phyloP scores from a whole-genome alignment of 2,329 filamentous ascomycete genomes.

The Cryoendolithus antarcticus region DNA sequence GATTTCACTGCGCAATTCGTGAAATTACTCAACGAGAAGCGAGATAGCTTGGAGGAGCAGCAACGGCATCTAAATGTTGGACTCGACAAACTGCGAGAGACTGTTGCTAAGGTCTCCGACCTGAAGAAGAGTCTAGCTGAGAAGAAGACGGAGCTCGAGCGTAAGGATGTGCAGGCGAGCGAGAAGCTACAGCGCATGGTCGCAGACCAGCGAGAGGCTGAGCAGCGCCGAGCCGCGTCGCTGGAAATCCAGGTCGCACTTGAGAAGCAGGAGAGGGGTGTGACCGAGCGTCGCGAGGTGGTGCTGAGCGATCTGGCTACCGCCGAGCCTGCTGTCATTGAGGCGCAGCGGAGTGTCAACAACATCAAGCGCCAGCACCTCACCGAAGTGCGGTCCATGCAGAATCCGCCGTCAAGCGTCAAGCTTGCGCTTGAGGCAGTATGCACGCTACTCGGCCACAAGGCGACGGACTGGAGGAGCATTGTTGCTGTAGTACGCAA shows the following conservation, averaged over 20 bases:
- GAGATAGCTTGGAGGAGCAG: conserved; percentile 95
- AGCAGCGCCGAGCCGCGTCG: conserved; percentile 81
- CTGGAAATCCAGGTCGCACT: conserved; percentile 78
- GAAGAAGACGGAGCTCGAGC: conserved; percentile 87
- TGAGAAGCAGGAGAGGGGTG: conserved; percentile 79
- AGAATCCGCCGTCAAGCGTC: conserved; percentile 80
- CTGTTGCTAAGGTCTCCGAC: conserved; percentile 92
- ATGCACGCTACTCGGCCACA: conserved; percentile 85
- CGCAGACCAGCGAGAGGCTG: conserved; percentile 85
- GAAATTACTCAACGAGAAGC: conserved; percentile 94
- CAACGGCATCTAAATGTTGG: conserved; percentile 96
- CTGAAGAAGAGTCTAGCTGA: conserved; percentile 79
- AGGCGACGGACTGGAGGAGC: conserved; percentile 78
- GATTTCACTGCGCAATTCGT: conserved; percentile 98
- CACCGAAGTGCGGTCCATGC: conserved; percentile 95
- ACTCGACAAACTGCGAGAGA: conserved; percentile 92
- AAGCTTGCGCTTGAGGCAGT: conserved; percentile 91
- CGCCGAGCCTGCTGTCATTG: conserved; percentile 83
- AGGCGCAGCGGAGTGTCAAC: conserved; percentile 90
- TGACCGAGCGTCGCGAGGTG: conserved; percentile 68
- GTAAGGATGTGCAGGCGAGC: conserved; percentile 89
- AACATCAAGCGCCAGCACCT: conserved; percentile 97
- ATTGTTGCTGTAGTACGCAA: conserved; percentile 79
- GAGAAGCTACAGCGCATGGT: conserved; percentile 97
- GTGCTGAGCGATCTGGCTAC: conserved; percentile 78